Evolutionary conservation across 1,284 basidiomycete genomes (phyloP).

Genomic region (Phellinidium pouzarii): DNA sequence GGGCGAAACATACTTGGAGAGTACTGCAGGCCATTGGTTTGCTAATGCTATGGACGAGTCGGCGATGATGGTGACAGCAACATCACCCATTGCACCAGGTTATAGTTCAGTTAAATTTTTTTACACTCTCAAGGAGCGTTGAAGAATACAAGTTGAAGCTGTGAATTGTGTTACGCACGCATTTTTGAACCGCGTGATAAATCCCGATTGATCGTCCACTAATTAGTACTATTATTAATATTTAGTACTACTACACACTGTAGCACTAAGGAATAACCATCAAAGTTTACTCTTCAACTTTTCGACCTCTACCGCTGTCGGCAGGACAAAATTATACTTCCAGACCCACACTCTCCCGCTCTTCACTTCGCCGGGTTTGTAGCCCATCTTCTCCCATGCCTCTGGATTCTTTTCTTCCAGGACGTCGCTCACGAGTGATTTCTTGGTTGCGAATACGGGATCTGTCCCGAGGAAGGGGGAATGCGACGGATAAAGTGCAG

Average conservation of each 20-base stretch:
- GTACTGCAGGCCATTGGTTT: slow-evolving; percentile 44
- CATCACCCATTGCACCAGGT: slow-evolving; percentile 3
- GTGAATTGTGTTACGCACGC: too few relatives aligned
- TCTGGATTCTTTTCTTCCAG: slow-evolving; percentile 28
- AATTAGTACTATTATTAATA: too few relatives aligned
- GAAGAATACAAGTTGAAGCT: too few relatives aligned
- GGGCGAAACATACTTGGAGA: slow-evolving; percentile 43
- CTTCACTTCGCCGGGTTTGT: slow-evolving; percentile 28
- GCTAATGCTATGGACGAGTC: slow-evolving; percentile 56
- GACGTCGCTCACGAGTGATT: slow-evolving; percentile 32
- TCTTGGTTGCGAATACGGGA: slow-evolving; percentile 37
- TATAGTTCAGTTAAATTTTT: neutral
- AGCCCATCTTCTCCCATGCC: slow-evolving; percentile 30
- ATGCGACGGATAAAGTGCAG: slow-evolving; percentile 34
- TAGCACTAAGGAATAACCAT: too few relatives aligned
- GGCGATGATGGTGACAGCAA: slow-evolving; percentile 50
- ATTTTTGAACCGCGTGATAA: too few relatives aligned
- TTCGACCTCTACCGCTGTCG: slow-evolving; percentile 30
- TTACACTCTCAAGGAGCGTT: neutral
- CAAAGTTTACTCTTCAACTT: slow-evolving; percentile 22
- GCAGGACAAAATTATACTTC: slow-evolving; percentile 32
- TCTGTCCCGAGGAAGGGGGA: slow-evolving; percentile 37
- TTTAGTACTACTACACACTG: too few relatives aligned
- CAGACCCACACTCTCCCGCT: slow-evolving; percentile 31
- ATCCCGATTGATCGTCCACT: too few relatives aligned